phyloP scores from a whole-genome alignment of 78 protist species.

The Chrysochromulina tobinii region DNA sequence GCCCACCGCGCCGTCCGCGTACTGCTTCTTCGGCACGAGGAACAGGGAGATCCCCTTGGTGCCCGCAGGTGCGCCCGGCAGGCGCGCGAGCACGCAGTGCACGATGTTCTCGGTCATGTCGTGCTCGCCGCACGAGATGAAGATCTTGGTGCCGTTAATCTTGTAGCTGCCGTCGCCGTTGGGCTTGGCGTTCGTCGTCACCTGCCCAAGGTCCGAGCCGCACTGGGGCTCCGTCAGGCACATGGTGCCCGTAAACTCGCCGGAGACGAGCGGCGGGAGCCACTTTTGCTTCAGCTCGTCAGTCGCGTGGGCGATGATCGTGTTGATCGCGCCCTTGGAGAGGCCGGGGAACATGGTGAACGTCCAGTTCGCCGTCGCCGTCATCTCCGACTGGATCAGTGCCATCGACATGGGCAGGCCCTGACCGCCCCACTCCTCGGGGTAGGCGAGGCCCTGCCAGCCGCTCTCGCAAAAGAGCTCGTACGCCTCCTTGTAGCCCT shows the following conservation, averaged over 20 bases:
- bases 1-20: neutral
- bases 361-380: conserved; percentile 59
- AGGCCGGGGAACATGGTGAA: conserved; percentile 63
- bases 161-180: conserved; percentile 24
- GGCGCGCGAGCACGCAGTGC: conserved; percentile 47
- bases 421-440: conserved; percentile 65
- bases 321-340: conserved; percentile 42
- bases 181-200: conserved; percentile 46
- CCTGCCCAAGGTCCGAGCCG: conserved; percentile 47
- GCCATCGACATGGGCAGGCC: conserved; percentile 52
- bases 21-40: conserved; percentile 37
- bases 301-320: conserved; percentile 25
- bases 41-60: conserved; percentile 47
- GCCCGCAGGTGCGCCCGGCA: conserved; percentile 27
- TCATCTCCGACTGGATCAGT: conserved; percentile 35
- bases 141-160: conserved; percentile 52
- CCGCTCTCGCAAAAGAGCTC: conserved; percentile 45
- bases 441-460: conserved; percentile 54
- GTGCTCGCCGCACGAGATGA: conserved; percentile 56
- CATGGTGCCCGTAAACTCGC: conserved; percentile 49
- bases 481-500: conserved; percentile 68
- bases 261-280: conserved; percentile 23
- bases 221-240: conserved; percentile 59
- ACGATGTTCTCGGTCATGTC: conserved; percentile 47
- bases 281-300: conserved; percentile 24